Base-by-base conservation (phyloP, 106 monocot genomes). In the Acanthochlamys bracteata region DNA sequence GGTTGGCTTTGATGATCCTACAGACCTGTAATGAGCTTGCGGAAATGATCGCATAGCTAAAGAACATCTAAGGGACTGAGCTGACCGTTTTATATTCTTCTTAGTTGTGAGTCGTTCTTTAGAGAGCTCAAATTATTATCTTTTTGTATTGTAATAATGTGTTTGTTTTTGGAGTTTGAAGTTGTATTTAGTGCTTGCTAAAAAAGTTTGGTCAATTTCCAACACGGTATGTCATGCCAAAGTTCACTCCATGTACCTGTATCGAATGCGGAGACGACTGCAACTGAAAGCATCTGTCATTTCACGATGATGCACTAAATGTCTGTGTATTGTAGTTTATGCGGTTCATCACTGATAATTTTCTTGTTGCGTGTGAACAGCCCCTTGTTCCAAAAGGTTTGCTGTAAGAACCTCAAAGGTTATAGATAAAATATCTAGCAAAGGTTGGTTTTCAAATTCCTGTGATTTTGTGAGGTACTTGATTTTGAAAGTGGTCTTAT, bases 51-150 rank as follows among this genome's bases (percentile, higher is more conserved):
- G 80, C 83, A 80, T 21, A 60, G 73, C 53, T 54, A 69, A 73
- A 78, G 80, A 88, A 83, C 88, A 88, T 88, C 83, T 81, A 81
- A 84, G 78, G 78, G 84, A 79, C 84, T 84, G 83, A 88, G 79
- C 79, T 71, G 65, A 55, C 27, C 20, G 0, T 62, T 57, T 19
- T 6, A 33, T 3, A 33, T 1, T 33, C 33, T 1, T 33, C 33
- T 33, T 33, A 33, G 33, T 33, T 33, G 1, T 33, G 33, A 33
- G 6, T 33, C 40, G 63, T 7, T 27, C 23, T 4, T 7, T 17
- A 3, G 20, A 55, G 46, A 57, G 24, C 33, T 66, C 33, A 1
- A 33, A 33, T 42, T 25, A 15, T 41, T 41, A 63, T 0, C 27
- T 39, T 64, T 20, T 56, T 74, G 20, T n/a, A n/a, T n/a, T n/a